Evolutionary conservation across 2,329 filamentous ascomycete genomes (phyloP), one percentile per base, ranked within the genome.

Genomic region (Paracamarosporium sp.): DNA sequence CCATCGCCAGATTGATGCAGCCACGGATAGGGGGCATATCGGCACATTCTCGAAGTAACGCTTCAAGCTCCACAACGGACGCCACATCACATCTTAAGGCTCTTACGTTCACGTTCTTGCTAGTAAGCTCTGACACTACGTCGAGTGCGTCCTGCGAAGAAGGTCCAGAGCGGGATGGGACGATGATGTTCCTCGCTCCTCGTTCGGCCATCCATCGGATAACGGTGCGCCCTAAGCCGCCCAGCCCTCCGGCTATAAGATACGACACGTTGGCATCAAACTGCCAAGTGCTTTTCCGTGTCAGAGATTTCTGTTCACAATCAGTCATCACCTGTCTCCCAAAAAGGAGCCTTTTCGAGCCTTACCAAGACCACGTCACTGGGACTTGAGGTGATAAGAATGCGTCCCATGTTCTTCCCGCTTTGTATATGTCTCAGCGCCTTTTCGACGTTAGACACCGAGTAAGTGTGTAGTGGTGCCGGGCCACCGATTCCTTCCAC

Each of bases 1-100:
- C 59, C 65, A 70, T 69, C n/a, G 69, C 58, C n/a, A 54, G 59
- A 38, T 69, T 63, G 13, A 73, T 65, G 24, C 62, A 65, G 4
- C 71, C 71, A n/a, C 55, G 54, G 33, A 72, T 63, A 1, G 60
- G 63, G 3, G 70, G 66, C 57, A 71, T 60, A 33, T 50, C 5
- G 30, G 35, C 15, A 67, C 50, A n/a, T 30, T 58, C 59, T n/a
- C 53, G 31, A 8, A 66, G 22, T 6, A 66, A 51, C 6, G 43
- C 33, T 40, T 50, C 22, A 8, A 36, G 15, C 17, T 35, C 4
- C 7, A 6, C 20, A 20, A 7, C 6, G 5, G 38, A 43, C 7
- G 44, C 28, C 9, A 30, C 44, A 33, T 46, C 44, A 25, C 44
- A 46, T 5, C 20, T 17, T 6, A 13, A 17, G 12, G 35, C n/a